phyloP scores from a whole-genome alignment of 805 yeast species.

The Hanseniaspora hatyaiensis region DNA sequence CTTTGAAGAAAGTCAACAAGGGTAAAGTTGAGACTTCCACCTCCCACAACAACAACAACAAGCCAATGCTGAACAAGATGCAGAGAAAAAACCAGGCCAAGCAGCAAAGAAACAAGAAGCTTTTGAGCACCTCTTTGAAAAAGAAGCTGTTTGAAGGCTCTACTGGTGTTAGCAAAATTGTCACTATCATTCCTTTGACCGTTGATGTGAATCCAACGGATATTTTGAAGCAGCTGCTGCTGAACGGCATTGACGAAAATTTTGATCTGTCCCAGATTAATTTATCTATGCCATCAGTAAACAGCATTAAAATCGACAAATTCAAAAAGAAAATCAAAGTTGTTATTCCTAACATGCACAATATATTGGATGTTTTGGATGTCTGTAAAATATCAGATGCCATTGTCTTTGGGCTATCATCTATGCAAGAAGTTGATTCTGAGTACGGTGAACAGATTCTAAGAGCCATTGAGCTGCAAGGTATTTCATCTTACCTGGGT shows the following conservation, averaged over 20 bases:
- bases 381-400: constrained; percentile 83
- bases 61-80: constrained; percentile 30
- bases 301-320: constrained; percentile 42
- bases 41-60: constrained; percentile 29
- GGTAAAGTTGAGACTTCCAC: constrained; percentile 74
- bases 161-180: constrained; percentile 69
- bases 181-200: constrained; percentile 71
- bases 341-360: constrained; percentile 57
- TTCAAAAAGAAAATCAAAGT: constrained; percentile 65
- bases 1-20: constrained; percentile 63
- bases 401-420: constrained; percentile 81
- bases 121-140: constrained; percentile 43
- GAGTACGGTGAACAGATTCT: constrained; percentile 78
- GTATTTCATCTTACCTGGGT: constrained; percentile 72
- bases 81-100: constrained; percentile 70
- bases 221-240: constrained; percentile 43
- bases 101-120: constrained; percentile 67
- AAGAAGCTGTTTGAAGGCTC: constrained; percentile 70
- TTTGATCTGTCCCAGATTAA: constrained; percentile 29
- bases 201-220: constrained; percentile 49
- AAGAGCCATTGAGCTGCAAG: constrained; percentile 82
- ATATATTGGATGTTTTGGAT: constrained; percentile 63
- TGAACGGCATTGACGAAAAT: constrained; percentile 25
- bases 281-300: constrained; percentile 39
- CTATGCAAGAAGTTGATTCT: constrained; percentile 67